Conservation (phyloP, 23 red algal species). For the Rhodosorus marinus region DNA sequence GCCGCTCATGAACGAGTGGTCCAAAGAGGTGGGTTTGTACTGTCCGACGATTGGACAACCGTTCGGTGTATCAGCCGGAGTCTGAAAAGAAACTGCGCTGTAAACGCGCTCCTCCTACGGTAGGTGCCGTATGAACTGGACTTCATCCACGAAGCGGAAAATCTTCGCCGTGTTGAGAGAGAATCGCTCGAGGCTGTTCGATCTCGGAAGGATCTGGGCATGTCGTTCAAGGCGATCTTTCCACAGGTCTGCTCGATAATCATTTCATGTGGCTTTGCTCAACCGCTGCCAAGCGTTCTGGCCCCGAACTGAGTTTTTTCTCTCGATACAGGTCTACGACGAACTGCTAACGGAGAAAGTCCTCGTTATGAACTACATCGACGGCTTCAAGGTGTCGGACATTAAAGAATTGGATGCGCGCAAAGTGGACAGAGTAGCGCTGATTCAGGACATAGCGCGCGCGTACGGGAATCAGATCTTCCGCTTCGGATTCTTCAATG, state of each 20-base stretch:
- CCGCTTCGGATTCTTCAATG: constrained; percentile 28
- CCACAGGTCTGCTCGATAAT: no score
- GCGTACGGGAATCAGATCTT: constrained; percentile 52
- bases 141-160: constrained; percentile 43
- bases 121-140: constrained; percentile 58
- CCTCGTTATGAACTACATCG: constrained; percentile 56
- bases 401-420: constrained; percentile 4
- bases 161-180: constrained; percentile 16
- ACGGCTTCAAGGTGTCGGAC: constrained; percentile 28
- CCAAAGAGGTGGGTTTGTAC: no score
- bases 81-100: no score
- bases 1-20: constrained; percentile 51
- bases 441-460: constrained; percentile 25
- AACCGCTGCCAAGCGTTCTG: constrained; percentile 2
- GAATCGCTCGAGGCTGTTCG: not conserved
- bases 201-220: no score
- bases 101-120: no score
- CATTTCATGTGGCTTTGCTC: constrained; percentile 1
- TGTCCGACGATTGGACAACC: no score
- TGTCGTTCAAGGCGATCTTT: no score
- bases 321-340: constrained; percentile 1
- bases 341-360: constrained; percentile 11
- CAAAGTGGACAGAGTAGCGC: constrained; percentile 11
- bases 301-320: constrained; percentile 26
- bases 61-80: no score